Evolutionary conservation across 2,329 filamentous ascomycete genomes (phyloP), one percentile per base, ranked within the genome.

Genomic region (Dichotomopilus funicola): DNA sequence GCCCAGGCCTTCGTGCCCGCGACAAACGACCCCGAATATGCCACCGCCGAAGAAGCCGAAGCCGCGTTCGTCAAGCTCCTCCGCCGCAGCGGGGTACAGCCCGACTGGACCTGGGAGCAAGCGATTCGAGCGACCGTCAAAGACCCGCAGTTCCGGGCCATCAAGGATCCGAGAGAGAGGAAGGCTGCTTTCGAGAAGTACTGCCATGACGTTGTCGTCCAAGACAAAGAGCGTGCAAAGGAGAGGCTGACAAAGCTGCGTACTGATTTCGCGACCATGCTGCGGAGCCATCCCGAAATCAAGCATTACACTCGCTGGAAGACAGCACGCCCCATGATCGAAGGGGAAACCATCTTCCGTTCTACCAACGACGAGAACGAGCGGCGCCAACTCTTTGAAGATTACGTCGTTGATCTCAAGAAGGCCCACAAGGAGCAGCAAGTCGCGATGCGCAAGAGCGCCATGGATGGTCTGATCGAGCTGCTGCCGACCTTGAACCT

Each of bases 291-390:
- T 71, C 91, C 91, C 59, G 94, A 99, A 72, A 97, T 99, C 72
- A 94, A 91, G 71, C 85, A 96, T 70, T 96, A 95, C 71, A 96
- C 92, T 43, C 87, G 91, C 59, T 99, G 94, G 94, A 95, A 91
- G 79, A 96, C 90, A 12, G 94, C 92, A 52, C 86, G 89, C 49
- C 90, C 91, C 8, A 95, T 96, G 61, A 90, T 99, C 60, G 90
- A 97, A 72, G 88, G 88, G 49, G 94, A 99, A 76, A 94, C 90
- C 48, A 94, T 95, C 57, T 99, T 97, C 75, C 87, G 91, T 64
- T 92, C 91, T 35, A 92, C 91, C 44, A 88, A 87, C 64, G 82
- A 92, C 68, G 94, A 99, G 64, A 80, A 82, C 56, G 94, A 97
- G 75, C 86, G 91, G 55, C 86, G 88, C 59, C 87, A 91, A 68